These are phyloP conservation scores for Collariella sp. DNA, from an alignment of 495 filamentous ascomycete species.

Conservation along the genomic window DNA sequence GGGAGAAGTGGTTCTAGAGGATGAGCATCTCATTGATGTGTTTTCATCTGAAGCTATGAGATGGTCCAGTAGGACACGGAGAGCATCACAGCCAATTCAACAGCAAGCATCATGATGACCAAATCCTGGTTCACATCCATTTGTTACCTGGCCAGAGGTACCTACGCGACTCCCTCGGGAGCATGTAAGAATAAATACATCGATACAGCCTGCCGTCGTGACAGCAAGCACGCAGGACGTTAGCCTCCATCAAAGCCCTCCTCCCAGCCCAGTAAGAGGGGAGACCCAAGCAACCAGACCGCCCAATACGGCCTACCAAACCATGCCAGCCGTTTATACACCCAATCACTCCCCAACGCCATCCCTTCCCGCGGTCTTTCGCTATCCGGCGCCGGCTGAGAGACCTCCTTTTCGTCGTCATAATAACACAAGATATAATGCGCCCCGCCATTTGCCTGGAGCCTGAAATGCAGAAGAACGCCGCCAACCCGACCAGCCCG, in stretches of 20 bases:
- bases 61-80: too few relatives aligned
- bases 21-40: too few relatives aligned
- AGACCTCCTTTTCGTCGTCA: neutral
- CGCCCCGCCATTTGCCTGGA: neutral
- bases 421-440: neutral
- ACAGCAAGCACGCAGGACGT: neutral
- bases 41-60: too few relatives aligned
- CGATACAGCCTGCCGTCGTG: too few relatives aligned
- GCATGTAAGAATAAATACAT: too few relatives aligned
- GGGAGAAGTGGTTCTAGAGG: too few relatives aligned
- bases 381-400: neutral
- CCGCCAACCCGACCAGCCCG: constrained; percentile 11
- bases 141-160: too few relatives aligned
- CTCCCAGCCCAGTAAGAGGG: neutral
- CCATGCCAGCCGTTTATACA: neutral
- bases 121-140: too few relatives aligned
- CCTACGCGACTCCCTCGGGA: too few relatives aligned
- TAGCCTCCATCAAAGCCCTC: neutral
- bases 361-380: neutral
- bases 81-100: too few relatives aligned
- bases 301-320: neutral
- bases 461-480: constrained; percentile 16
- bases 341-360: neutral
- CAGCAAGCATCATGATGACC: too few relatives aligned
- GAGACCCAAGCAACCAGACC: neutral